Conservation (phyloP, 2,329 filamentous ascomycete genomes). For the Fusarium guadeloupense region DNA sequence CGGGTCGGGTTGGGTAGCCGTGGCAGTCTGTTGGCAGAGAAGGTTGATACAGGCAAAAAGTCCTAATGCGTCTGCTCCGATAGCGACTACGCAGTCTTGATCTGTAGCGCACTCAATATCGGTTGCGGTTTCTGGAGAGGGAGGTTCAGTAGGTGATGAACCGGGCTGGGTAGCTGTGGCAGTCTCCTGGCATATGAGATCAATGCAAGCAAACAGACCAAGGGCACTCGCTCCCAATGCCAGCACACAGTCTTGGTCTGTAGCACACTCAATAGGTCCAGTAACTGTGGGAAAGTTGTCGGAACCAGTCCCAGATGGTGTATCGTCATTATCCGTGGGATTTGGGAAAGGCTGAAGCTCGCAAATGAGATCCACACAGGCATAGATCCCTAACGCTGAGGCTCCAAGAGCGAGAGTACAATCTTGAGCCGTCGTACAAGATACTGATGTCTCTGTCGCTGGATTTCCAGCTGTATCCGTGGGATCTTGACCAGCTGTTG, state of each 20-base stretch:
- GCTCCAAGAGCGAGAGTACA: slow-evolving; percentile 11
- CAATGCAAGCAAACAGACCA: slow-evolving; percentile 1
- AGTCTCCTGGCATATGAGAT: slow-evolving; percentile 6
- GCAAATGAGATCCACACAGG: slow-evolving; percentile 12
- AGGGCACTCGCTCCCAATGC: not conserved
- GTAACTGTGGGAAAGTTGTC: not conserved
- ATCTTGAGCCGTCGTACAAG: not conserved
- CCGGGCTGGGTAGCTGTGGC: not conserved
- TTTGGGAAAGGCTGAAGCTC: slow-evolving; percentile 3
- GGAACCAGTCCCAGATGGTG: not conserved
- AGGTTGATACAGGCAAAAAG: slow-evolving; percentile 2
- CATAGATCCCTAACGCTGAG: slow-evolving; percentile 6
- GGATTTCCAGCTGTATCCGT: not conserved
- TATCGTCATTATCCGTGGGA: not conserved
- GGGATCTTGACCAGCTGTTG: not conserved
- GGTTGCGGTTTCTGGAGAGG: not conserved
- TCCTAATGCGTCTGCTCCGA: not conserved
- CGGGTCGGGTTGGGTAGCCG: not conserved
- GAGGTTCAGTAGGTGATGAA: not conserved
- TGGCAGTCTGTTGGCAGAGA: not conserved
- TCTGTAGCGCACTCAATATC: slow-evolving; percentile 4
- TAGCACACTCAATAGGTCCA: not conserved
- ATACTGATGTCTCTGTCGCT: not conserved
- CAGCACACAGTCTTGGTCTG: slow-evolving; percentile 2
- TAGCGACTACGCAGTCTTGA: slow-evolving; percentile 1